These are phyloP conservation scores for Bromus sterilis DNA, from an alignment of 176 grass and related monocot species.

Conservation along the genomic window DNA sequence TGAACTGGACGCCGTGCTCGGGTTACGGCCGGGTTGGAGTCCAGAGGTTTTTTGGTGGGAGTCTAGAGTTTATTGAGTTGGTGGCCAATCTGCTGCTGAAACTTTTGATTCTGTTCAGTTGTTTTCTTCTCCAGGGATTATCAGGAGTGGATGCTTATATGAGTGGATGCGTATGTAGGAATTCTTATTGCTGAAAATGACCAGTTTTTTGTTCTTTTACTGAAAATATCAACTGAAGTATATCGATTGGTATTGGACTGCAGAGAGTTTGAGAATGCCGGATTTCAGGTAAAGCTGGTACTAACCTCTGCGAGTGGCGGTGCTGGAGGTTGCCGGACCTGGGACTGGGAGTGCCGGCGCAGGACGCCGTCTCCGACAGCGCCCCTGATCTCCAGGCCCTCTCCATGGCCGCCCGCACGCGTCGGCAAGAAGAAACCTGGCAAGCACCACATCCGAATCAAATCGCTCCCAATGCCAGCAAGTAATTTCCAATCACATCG, in stretches of 20 bases:
- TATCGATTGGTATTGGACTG: background rate
- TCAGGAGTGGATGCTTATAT: no score
- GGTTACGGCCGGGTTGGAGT: background rate
- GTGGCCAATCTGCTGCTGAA: background rate
- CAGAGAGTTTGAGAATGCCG: background rate
- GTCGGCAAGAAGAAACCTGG: slow-evolving; percentile 17
- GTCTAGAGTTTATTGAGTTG: background rate
- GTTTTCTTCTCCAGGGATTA: background rate
- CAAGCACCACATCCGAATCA: background rate
- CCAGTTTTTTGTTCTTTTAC: background rate
- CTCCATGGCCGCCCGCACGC: slow-evolving; percentile 16
- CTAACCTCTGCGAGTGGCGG: slow-evolving; percentile 28
- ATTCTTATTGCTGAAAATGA: background rate
- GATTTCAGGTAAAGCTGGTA: background rate
- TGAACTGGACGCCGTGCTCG: background rate
- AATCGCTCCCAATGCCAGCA: background rate
- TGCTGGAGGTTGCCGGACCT: slow-evolving; percentile 13
- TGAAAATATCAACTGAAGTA: background rate
- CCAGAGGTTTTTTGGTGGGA: background rate
- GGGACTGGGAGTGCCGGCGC: slow-evolving; percentile 36
- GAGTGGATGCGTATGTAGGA: no score
- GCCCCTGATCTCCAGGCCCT: slow-evolving; percentile 27
- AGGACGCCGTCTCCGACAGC: slow-evolving; percentile 40
- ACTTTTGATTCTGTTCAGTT: background rate
- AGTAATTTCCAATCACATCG: background rate